phyloP scores from a whole-genome alignment of 257 asterid genomes.

The Solanum pinnatisectum region DNA sequence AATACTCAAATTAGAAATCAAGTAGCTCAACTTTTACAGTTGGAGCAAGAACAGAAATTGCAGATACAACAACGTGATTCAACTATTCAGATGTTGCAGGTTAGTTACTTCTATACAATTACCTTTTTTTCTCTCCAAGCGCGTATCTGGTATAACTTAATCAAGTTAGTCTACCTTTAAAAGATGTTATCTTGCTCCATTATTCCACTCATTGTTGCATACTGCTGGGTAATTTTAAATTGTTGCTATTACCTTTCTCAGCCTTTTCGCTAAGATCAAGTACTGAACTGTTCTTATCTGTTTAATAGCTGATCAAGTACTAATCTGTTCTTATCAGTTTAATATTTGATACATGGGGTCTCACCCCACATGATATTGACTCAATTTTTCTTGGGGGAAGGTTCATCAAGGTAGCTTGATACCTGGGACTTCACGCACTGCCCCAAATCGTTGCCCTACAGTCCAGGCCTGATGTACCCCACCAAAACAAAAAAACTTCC shows the following conservation, averaged over 20 bases:
- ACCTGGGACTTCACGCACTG: background rate
- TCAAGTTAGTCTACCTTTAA: background rate
- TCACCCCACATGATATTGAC: background rate
- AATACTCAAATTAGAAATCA: slow-evolving; percentile 67
- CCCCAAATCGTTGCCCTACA: background rate
- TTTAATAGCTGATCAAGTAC: background rate
- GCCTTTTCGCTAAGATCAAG: background rate
- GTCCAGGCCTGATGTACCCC: background rate
- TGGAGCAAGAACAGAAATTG: slow-evolving; percentile 73
- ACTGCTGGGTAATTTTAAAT: background rate
- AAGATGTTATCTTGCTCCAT: background rate
- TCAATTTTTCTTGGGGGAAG: background rate
- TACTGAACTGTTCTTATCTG: background rate
- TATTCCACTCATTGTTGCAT: background rate
- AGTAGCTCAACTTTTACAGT: slow-evolving; percentile 63
- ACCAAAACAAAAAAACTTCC: background rate
- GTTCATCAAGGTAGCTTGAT: background rate
- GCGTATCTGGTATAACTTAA: background rate
- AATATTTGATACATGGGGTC: background rate
- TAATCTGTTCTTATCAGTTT: background rate
- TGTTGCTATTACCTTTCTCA: background rate
- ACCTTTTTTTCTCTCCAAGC: background rate
- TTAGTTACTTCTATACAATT: slow-evolving; percentile 7
- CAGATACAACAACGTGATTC: slow-evolving; percentile 72
- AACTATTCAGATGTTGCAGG: slow-evolving; percentile 82